These are phyloP conservation scores for Vitellaria paradoxa DNA, from an alignment of 179 eudicot species.

Conservation along the genomic window DNA sequence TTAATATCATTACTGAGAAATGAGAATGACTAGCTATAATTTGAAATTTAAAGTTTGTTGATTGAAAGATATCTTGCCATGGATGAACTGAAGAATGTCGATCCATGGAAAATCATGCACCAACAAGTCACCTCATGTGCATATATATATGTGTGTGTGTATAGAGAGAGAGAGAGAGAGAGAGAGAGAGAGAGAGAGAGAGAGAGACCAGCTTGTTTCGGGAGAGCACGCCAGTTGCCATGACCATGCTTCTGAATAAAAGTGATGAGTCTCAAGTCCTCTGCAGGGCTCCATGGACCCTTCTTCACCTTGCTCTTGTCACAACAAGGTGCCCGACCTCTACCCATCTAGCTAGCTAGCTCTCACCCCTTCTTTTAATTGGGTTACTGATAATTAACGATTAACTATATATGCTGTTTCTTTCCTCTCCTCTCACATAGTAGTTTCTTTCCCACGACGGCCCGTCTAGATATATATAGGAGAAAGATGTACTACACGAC, in stretches of 20 bases:
- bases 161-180: too few relatives aligned
- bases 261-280: slow-evolving; percentile 62
- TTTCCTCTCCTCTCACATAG: not conserved
- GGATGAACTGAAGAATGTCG: too few relatives aligned
- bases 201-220: slow-evolving; percentile 46
- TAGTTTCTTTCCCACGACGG: not conserved
- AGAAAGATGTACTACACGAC: not conserved
- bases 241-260: slow-evolving; percentile 78
- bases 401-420: not conserved
- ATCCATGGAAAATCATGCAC: too few relatives aligned
- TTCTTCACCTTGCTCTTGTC: slow-evolving; percentile 80
- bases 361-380: not conserved
- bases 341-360: slow-evolving; percentile 39
- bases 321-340: slow-evolving; percentile 79
- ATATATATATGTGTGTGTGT: not conserved
- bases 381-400: too few relatives aligned
- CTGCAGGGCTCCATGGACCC: slow-evolving; percentile 91
- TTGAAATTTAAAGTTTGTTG: too few relatives aligned
- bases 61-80: too few relatives aligned
- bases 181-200: too few relatives aligned
- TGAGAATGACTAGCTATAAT: too few relatives aligned
- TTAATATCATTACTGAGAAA: too few relatives aligned
- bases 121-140: too few relatives aligned
- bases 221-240: slow-evolving; percentile 85
- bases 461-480: not conserved